Conservation (phyloP, 2,329 filamentous ascomycete genomes). For the Neoscytalidium dimidiatum region DNA sequence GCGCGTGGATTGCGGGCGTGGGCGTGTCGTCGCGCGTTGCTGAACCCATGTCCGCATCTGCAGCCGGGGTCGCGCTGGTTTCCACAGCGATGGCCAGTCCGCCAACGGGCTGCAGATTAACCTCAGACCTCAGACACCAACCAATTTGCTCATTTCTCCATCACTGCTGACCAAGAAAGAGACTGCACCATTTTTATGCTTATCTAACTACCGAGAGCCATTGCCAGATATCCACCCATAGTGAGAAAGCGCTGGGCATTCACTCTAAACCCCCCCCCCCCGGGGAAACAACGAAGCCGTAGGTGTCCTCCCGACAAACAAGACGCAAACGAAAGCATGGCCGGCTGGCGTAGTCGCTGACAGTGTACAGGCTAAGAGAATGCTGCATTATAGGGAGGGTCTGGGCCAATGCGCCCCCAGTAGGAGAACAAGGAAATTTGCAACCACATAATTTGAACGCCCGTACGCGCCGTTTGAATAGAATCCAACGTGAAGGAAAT, state of each 20-base stretch:
- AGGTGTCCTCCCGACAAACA: background rate
- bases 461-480: background rate
- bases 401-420: constrained; percentile 7
- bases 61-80: background rate
- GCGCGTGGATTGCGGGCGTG: constrained; percentile 4
- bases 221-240: constrained; percentile 9
- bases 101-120: background rate
- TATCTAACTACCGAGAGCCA: constrained; percentile 18
- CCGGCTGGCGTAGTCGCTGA: background rate
- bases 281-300: constrained; percentile 5
- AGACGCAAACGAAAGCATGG: constrained; percentile 11
- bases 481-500: constrained; percentile 16
- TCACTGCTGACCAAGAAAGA: background rate
- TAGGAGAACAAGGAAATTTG: background rate
- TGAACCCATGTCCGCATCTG: background rate
- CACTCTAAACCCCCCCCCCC: constrained; percentile 11
- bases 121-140: background rate
- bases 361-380: constrained; percentile 16
- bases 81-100: constrained; percentile 8
- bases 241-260: constrained; percentile 11
- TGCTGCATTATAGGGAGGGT: constrained; percentile 13
- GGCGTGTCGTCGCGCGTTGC: constrained; percentile 10
- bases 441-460: background rate
- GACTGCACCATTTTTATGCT: constrained; percentile 6
- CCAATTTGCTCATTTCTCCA: background rate